Evolutionary conservation across 257 asterid genomes (phyloP), one percentile per base, ranked within the genome.

Genomic region (Hygrophila difformis): DNA sequence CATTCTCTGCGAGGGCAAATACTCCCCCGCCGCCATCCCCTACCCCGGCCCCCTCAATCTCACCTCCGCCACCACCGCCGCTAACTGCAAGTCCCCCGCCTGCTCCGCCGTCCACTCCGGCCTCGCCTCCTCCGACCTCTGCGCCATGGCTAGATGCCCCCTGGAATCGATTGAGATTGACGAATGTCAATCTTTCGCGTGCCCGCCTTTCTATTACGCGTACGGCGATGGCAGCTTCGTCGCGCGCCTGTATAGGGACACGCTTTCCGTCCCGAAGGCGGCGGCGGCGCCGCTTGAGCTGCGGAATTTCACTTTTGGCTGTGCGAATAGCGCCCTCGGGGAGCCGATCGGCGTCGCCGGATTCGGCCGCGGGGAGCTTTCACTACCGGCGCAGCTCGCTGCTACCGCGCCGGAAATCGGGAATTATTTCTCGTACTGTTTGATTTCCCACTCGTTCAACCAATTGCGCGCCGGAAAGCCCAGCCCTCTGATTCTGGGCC

Each of bases 301-400:
- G 4, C 64, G 60, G 1, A 67, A 79, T 1, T 89, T 89, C 77
- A 77, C 93, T 4, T 89, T 89, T 59, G 96, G 93, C 8, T 82
- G 96, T 64, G 94, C 96, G 0, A 79, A 85, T 6, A 59, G 62
- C 44, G 76, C 98, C 0, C 84, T 89, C 3, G 98, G 64, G 0
- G 98, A 89, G 79, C 96, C 96, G 1, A 75, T 85, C 15, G 98
- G 98, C 0, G 96, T 89, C 5, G 98, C 96, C 5, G 98, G 98
- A 0, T 89, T 89, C 15, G 98, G 98, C 7, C 85, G 92, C 2
- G 98, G 98, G 0, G 29, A 12, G 1, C 86, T 89, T 17, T 89
- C 98, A 0, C 60, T 89, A 19, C 94, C 94, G 6, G 83, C 82
- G 12, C 98, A 89, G 65, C 85, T 89, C 3, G 84, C 92, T 13